Base-by-base conservation (phyloP, 2,329 filamentous ascomycete species). In the Cercospora sp. region DNA sequence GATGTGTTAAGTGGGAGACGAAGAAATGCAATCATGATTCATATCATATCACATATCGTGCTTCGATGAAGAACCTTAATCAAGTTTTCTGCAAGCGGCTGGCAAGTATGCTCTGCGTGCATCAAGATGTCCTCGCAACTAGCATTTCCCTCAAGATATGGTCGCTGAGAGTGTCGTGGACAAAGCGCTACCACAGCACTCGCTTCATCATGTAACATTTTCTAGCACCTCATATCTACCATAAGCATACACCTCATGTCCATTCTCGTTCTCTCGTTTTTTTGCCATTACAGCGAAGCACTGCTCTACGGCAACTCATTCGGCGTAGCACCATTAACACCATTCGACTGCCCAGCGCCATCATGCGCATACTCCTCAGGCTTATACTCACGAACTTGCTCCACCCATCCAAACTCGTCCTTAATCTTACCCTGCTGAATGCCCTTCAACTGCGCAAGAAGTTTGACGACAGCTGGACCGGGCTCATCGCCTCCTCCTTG, bases 351-450 rank as follows among this genome's bases (percentile, higher is more conserved):
- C 9, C 66, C 66, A 28, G 62, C 68, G 1, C 36, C 36, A n/a
- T n/a, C 72, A 42, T 42, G 36, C 33, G 72, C 75, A 58, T 75
- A 78, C 67, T 76, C 75, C 1, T 70, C 73, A 39, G 69, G 59
- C 72, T 78, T 77, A 28, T 81, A 80, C 71, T 77, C 77, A 57
- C 79, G 73, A 0, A 84, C 82, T 58, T 75, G 75, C 70, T 81
- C 79, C 59, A 87, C 86, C 94, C 93, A 97, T 3, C 87, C 88
- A 76, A 94, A 91, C 66, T 83, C 81, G 78, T 98, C 94, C 78
- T 90, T 83, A 51, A 91, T 83, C 80, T 91, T 92, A 30, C 94
- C 94, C 42, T 87, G 85, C 83, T 98, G 94, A 69, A 98, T 93
- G 1, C 89, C 93, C 83, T 96, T 91, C 64, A 98, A 84, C 64